A percentile compares a stretch with the other conserved stretches of the same genome.
These are phyloP conservation scores for Suillus paluster DNA, from an alignment of 768 basidiomycete genomes.

Conservation along the genomic window DNA sequence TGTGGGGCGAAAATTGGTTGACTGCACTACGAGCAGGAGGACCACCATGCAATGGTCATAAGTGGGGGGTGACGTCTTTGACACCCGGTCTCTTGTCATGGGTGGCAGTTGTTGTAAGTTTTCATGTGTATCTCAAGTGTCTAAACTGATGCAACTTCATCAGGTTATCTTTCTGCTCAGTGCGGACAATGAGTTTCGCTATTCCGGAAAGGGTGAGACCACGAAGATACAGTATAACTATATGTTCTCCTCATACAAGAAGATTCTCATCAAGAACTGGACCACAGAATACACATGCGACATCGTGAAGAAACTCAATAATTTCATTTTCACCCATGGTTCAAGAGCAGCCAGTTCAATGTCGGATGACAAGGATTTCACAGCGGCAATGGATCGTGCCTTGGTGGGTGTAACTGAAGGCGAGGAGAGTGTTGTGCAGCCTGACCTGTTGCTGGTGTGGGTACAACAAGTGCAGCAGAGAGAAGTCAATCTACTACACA, in stretches of 20 bases:
- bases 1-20: not conserved
- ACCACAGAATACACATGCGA: not conserved
- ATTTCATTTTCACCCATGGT: not conserved
- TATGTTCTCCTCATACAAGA: conserved; percentile 6
- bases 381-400: not conserved
- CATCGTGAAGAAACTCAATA: not conserved
- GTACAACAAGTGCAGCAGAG: no score
- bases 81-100: conserved; percentile 7
- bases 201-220: not conserved
- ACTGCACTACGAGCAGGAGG: not conserved
- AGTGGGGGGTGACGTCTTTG: not conserved
- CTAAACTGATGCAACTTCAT: not conserved
- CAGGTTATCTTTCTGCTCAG: not conserved
- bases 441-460: not conserved
- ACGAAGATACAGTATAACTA: not conserved
- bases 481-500: no score
- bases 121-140: not conserved
- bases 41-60: not conserved
- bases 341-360: not conserved
- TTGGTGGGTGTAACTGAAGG: not conserved
- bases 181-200: not conserved
- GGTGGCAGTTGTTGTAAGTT: not conserved
- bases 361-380: not conserved
- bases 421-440: not conserved
- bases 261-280: conserved; percentile 9